Percentiles rank a stretch among this genome's conserved stretches.
phyloP scores from a whole-genome alignment of 176 grass and related monocot species.

The Cenchrus purpureus region DNA sequence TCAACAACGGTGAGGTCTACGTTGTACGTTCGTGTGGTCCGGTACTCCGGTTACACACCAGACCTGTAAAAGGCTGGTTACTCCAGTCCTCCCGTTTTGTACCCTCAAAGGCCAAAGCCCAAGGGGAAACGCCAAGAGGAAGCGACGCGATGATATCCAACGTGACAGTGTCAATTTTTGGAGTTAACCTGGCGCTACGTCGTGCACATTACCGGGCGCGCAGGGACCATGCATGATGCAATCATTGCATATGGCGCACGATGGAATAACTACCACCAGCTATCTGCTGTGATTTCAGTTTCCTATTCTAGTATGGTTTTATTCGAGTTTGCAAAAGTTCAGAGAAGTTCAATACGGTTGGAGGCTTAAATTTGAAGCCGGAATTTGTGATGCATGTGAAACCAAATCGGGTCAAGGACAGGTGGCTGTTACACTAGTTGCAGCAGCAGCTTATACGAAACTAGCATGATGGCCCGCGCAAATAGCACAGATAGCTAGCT shows the following conservation, averaged over 20 bases:
- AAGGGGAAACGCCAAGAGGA: neutral
- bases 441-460: no score
- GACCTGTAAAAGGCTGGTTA: neutral
- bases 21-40: no score
- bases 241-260: neutral
- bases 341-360: neutral
- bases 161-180: neutral
- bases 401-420: neutral
- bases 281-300: neutral
- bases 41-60: neutral
- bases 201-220: neutral
- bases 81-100: neutral
- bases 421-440: no score
- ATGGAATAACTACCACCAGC: neutral
- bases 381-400: neutral
- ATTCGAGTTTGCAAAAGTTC: neutral
- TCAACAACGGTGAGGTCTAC: neutral
- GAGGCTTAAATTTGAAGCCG: neutral
- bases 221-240: neutral
- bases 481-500: no score
- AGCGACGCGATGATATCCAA: slow-evolving; percentile 8
- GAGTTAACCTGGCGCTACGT: neutral
- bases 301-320: neutral
- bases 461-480: no score
- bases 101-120: neutral